These are phyloP conservation scores for Euphorbia schlechtendalii DNA, from an alignment of 441 rosid species.

Conservation along the genomic window DNA sequence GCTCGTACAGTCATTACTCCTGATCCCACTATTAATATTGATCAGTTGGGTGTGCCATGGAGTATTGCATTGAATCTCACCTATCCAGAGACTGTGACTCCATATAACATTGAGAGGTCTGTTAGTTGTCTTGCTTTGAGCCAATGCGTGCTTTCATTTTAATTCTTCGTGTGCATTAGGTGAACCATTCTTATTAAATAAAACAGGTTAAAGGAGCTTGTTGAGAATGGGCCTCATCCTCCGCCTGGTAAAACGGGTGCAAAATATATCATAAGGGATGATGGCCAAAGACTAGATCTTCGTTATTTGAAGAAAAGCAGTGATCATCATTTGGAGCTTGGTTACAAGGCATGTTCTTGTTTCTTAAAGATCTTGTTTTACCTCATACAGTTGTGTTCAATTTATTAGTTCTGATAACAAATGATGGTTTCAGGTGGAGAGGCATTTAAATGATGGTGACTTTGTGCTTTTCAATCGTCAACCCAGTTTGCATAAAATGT, in stretches of 20 bases:
- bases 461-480: conserved; percentile 96
- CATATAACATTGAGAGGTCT: conserved; percentile 93
- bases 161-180: neutral
- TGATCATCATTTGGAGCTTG: conserved; percentile 98
- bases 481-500: conserved; percentile 99
- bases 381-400: neutral
- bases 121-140: neutral
- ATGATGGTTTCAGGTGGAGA: conserved; percentile 71
- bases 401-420: conserved; percentile 5
- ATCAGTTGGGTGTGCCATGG: conserved; percentile 98
- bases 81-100: conserved; percentile 97
- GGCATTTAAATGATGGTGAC: conserved; percentile 94
- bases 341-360: conserved; percentile 58
- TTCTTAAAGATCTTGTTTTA: neutral
- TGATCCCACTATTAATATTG: conserved; percentile 92
- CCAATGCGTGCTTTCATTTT: neutral
- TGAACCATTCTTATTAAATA: conserved; percentile 1
- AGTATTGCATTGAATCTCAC: conserved; percentile 97
- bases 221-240: conserved; percentile 98
- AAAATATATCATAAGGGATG: conserved; percentile 92
- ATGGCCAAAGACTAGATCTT: conserved; percentile 97
- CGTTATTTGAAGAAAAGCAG: conserved; percentile 98
- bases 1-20: conserved; percentile 97
- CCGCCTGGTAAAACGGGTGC: conserved; percentile 99
- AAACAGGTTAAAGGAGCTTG: conserved; percentile 88